Percentiles rank a stretch among this genome's conserved stretches.
Conservation (phyloP, 2,329 filamentous ascomycete genomes). For the Aspergillus felis region DNA sequence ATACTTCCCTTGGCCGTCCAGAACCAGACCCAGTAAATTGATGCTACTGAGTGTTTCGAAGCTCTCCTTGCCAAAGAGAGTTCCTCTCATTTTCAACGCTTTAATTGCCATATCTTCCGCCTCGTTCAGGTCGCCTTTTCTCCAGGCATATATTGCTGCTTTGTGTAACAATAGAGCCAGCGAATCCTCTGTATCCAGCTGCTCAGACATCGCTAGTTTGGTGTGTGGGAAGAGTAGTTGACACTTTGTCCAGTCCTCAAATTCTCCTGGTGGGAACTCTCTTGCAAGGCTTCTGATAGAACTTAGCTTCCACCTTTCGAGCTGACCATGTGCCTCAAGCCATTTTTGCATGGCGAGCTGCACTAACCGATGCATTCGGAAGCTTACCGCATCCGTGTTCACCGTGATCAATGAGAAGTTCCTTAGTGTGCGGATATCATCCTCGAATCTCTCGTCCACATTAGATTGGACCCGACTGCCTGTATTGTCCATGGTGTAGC, state of each 20-base stretch:
- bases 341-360: constrained; percentile 23
- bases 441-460: constrained; percentile 14
- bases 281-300: constrained; percentile 18
- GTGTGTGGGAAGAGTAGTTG: constrained; percentile 24
- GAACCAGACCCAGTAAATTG: no score
- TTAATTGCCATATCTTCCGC: not conserved
- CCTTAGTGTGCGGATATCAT: constrained; percentile 16
- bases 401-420: constrained; percentile 20
- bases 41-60: no score
- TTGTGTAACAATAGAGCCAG: constrained; percentile 6
- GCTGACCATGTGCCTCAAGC: constrained; percentile 21
- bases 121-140: not conserved
- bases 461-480: not conserved
- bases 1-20: no score
- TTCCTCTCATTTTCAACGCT: not conserved
- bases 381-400: constrained; percentile 4
- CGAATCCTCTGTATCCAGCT: constrained; percentile 1
- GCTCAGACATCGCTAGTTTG: constrained; percentile 12
- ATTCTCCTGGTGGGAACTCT: constrained; percentile 18
- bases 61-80: no score
- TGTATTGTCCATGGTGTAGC: no score
- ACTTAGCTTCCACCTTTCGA: constrained; percentile 21
- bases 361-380: constrained; percentile 26
- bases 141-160: constrained; percentile 6
- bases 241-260: constrained; percentile 24